phyloP scores from a whole-genome alignment of 306 rosid genomes.

The Gleditsia sinensis region DNA sequence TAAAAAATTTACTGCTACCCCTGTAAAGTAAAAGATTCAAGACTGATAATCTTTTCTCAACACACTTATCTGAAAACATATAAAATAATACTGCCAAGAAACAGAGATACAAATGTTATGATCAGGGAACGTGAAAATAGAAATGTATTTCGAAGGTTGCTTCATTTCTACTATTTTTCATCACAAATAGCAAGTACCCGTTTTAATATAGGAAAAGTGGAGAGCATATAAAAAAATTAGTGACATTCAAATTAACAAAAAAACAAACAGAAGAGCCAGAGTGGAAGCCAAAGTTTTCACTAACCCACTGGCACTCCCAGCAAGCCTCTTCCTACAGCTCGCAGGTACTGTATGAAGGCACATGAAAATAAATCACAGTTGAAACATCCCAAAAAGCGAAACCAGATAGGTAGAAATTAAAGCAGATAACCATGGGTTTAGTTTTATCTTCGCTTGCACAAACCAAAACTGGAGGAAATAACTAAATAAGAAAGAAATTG shows the following conservation, averaged over 20 bases:
- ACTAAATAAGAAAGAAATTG: background rate
- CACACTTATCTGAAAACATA: background rate
- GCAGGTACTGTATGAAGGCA: conserved; percentile 55
- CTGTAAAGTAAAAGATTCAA: conserved; percentile 48
- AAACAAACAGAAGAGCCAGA: background rate
- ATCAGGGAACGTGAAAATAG: background rate
- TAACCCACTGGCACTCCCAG: conserved; percentile 78
- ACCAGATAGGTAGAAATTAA: background rate
- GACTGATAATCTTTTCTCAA: background rate
- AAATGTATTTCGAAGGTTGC: background rate
- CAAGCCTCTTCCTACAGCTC: conserved; percentile 78
- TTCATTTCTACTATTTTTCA: background rate
- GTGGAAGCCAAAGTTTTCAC: conserved; percentile 31
- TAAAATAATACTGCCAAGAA: background rate
- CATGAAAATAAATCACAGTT: background rate
- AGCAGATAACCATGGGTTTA: no score
- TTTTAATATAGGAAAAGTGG: background rate
- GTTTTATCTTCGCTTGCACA: background rate
- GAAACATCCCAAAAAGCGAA: background rate
- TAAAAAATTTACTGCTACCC: conserved; percentile 68
- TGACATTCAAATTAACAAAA: background rate
- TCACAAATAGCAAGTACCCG: background rate
- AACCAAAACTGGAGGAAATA: background rate
- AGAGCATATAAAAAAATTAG: background rate
- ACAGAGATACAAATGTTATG: background rate